Conservation (phyloP, 2,329 filamentous ascomycete species). For the Epichloe festucae region DNA sequence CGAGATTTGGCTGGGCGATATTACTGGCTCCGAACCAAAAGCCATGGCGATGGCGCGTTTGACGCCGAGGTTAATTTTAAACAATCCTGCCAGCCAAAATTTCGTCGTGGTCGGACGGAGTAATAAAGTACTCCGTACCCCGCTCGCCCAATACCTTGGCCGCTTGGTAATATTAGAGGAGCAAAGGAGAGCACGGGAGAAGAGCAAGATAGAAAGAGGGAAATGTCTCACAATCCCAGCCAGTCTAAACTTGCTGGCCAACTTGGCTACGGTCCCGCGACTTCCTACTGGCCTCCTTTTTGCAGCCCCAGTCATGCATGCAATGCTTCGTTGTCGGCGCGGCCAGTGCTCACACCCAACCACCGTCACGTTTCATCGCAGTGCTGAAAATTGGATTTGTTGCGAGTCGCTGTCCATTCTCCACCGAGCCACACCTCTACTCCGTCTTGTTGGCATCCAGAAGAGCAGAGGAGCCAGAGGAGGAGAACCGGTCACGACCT, state of each 20-base stretch:
- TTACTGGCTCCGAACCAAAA: background rate
- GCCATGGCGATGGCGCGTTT: background rate
- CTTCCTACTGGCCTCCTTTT: background rate
- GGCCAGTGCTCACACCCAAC: conserved; percentile 23
- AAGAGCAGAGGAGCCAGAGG: conserved; percentile 14
- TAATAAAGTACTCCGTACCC: background rate
- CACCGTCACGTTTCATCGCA: conserved; percentile 14
- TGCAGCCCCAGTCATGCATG: conserved; percentile 21
- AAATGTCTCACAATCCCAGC: background rate
- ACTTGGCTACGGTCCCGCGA: background rate
- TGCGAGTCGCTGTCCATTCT: conserved; percentile 12
- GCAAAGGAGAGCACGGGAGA: background rate
- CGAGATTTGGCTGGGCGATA: background rate
- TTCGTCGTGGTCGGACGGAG: background rate
- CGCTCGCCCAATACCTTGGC: background rate
- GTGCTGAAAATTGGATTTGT: conserved; percentile 1
- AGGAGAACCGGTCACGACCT: conserved; percentile 21
- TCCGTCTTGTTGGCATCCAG: conserved; percentile 15
- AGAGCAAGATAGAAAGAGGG: background rate
- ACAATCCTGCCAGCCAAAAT: background rate
- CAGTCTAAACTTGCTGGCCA: background rate
- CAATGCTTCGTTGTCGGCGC: conserved; percentile 35
- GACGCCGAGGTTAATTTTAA: background rate
- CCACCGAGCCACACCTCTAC: conserved; percentile 21
- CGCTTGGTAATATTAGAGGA: background rate